Base-by-base conservation (phyloP, 345 rosid genomes). In the Stellera chamaejasme region DNA sequence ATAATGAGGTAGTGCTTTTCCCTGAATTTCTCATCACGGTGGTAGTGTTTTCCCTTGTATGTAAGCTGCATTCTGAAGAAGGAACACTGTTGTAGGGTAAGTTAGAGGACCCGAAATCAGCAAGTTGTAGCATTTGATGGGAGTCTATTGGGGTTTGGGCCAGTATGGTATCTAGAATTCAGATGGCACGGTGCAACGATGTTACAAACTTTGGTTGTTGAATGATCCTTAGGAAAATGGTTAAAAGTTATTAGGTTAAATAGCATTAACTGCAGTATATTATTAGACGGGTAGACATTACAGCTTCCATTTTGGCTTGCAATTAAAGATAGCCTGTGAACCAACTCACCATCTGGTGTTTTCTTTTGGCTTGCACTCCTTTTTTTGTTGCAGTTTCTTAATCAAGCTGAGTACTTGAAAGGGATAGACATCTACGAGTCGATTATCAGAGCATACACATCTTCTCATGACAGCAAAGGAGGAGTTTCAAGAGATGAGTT, bases 361-460 rank as follows among this genome's bases (percentile, higher is more conserved):
- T 50, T 61, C 19, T 72, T 50, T 5, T 11, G 23, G 39, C 39
- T 62, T 28, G 2, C 46, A 2, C 53, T 60, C 61, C 61, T 45
- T 45, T 10, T 36, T 50, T 55, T 72, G 60, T 62, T 64, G 73
- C 88, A 89, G 97, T 93, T 81, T 69, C 73, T 89, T 55, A 73
- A 78, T 81, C 78, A 81, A 70, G 80, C 62, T 6, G 96, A 89
- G 73, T 89, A 89, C 73, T 68, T 89, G 77, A 85, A 77, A 80
- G 99, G 97, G 54, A 80, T 89, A 50, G 79, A 77, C 39, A 68
- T 89, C 11, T 87, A 87, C 11, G 87, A 66, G 64, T 85, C 90
- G 32, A 80, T 89, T 48, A 79, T 93, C 55, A 80, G 65, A 77
- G 69, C 82, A 25, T 85, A 77, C 58, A 74, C 88, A 52, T 78